phyloP scores from a whole-genome alignment of 805 yeast species.

The Wickerhamiella sergipiensis region DNA sequence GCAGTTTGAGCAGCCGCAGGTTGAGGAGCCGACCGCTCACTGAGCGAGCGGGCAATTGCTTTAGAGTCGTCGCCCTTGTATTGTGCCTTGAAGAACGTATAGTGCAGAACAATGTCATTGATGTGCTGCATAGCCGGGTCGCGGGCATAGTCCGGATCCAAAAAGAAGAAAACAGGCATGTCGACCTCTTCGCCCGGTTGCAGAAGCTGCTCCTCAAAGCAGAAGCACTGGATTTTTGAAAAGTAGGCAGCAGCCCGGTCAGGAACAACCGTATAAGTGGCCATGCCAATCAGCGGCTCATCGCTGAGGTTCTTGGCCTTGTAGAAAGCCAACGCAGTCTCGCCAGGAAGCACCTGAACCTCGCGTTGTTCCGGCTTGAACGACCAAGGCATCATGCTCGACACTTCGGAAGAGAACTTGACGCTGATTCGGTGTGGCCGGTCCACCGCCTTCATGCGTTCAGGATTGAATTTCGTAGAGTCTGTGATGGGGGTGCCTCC shows the following conservation, averaged over 20 bases:
- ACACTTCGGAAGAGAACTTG: slow-evolving; percentile 84
- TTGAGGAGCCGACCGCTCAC: neutral
- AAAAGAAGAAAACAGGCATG: slow-evolving; percentile 96
- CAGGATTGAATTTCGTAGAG: slow-evolving; percentile 62
- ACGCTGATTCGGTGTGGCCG: slow-evolving; percentile 68
- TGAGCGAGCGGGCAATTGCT: slow-evolving; percentile 9
- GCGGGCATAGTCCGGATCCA: slow-evolving; percentile 87
- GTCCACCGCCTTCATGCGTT: slow-evolving; percentile 76
- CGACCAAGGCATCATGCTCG: slow-evolving; percentile 85
- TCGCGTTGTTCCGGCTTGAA: slow-evolving; percentile 90
- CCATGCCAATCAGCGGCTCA: slow-evolving; percentile 94
- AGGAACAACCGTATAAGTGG: slow-evolving; percentile 92
- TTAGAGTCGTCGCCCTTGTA: slow-evolving; percentile 12
- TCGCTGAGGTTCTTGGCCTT: slow-evolving; percentile 77
- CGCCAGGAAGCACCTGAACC: slow-evolving; percentile 89
- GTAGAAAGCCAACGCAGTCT: slow-evolving; percentile 92
- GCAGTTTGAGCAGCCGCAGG: neutral
- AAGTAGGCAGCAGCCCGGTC: slow-evolving; percentile 94
- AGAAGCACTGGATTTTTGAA: slow-evolving; percentile 94
- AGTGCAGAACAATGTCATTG: slow-evolving; percentile 80
- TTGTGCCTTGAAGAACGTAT: slow-evolving; percentile 60
- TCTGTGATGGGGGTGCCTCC: slow-evolving; percentile 95
- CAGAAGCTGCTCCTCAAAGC: slow-evolving; percentile 91
- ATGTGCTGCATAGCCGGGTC: slow-evolving; percentile 88
- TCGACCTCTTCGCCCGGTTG: slow-evolving; percentile 96